phyloP scores from a whole-genome alignment of 805 yeast genomes.

The Pichia thaimueangensis region DNA sequence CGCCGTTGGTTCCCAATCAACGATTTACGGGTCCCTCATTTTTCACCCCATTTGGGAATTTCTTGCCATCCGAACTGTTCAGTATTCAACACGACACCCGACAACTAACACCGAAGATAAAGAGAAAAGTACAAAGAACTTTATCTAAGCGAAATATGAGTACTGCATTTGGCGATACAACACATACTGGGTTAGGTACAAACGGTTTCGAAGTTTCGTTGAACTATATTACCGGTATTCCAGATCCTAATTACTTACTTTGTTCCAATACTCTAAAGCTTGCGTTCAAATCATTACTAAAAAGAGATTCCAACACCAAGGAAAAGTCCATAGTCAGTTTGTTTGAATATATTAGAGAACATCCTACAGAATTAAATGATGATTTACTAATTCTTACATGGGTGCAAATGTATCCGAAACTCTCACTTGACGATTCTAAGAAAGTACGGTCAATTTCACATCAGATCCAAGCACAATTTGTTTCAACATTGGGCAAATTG shows the following conservation, averaged over 20 bases:
- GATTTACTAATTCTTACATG: conserved; percentile 54
- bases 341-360: conserved; percentile 27
- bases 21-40: no score
- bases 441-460: conserved; percentile 58
- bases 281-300: conserved; percentile 68
- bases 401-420: conserved; percentile 78
- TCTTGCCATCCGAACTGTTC: no score
- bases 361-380: conserved; percentile 33
- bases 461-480: conserved; percentile 52
- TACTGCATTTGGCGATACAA: conserved; percentile 7
- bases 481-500: conserved; percentile 44
- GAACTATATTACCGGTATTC: conserved; percentile 71
- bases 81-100: no score
- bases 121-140: no score
- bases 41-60: neutral
- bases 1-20: no score
- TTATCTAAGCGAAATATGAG: no score
- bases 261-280: conserved; percentile 46
- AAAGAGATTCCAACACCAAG: conserved; percentile 78
- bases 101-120: neutral
- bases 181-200: conserved; percentile 26
- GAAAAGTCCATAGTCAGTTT: conserved; percentile 69
- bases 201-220: conserved; percentile 52
- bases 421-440: conserved; percentile 66
- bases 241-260: conserved; percentile 52